A percentile compares a stretch with the other conserved stretches of the same genome.
Conservation (phyloP, 2,329 filamentous ascomycete species). For the Pseudocercospora pini-densiflorae region DNA sequence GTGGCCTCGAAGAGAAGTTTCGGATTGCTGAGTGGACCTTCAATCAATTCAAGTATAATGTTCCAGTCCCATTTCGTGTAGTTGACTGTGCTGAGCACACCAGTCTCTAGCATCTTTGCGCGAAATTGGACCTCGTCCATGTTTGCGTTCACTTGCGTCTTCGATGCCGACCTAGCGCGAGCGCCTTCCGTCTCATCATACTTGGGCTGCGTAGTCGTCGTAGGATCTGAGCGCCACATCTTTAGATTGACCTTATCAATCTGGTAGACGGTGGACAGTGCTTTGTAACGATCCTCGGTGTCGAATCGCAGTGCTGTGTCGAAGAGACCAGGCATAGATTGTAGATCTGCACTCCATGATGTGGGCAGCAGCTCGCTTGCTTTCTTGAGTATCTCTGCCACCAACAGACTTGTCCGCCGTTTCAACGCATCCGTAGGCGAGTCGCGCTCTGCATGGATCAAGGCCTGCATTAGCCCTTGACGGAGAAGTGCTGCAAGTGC, state of each 20-base stretch:
- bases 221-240: conserved; percentile 71
- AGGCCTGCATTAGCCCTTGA: conserved; percentile 66
- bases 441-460: conserved; percentile 67
- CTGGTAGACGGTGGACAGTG: conserved; percentile 92
- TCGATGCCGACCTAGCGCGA: conserved; percentile 53
- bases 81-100: conserved; percentile 86
- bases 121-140: conserved; percentile 69
- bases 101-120: conserved; percentile 72
- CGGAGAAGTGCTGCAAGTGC: conserved; percentile 84
- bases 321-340: conserved; percentile 86
- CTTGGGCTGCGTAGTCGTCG: conserved; percentile 25
- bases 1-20: conserved; percentile 94
- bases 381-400: conserved; percentile 90
- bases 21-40: conserved; percentile 87
- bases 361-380: conserved; percentile 83
- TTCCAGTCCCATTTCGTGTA: conserved; percentile 99
- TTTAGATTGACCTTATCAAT: conserved; percentile 97
- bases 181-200: conserved; percentile 38
- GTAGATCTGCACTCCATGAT: conserved; percentile 80
- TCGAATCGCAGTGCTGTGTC: conserved; percentile 74
- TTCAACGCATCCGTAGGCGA: conserved; percentile 72
- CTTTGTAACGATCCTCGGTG: conserved; percentile 74
- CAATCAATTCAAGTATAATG: conserved; percentile 84
- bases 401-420: conserved; percentile 85
- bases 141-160: conserved; percentile 61